Evolutionary conservation across 805 yeast species (phyloP).

Genomic region (Saturnispora zaruensis): DNA sequence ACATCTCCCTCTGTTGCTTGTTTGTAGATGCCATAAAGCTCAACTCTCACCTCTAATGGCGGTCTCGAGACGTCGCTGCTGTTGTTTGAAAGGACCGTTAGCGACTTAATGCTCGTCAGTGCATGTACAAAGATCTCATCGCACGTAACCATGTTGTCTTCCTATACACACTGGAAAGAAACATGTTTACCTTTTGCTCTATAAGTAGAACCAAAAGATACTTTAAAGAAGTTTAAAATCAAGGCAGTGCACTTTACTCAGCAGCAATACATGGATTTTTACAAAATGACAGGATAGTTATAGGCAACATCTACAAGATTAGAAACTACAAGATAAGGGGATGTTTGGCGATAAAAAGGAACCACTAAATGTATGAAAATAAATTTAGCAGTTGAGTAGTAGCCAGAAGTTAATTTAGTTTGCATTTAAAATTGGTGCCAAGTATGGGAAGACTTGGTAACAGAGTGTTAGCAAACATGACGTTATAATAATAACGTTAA

Average conservation of each 20-base stretch:
- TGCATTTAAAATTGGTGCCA: slow-evolving; percentile 84
- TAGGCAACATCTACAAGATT: not conserved
- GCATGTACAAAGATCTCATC: slow-evolving; percentile 81
- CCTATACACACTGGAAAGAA: not conserved
- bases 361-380: slow-evolving; percentile 2
- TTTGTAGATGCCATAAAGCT: slow-evolving; percentile 73
- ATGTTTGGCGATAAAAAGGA: slow-evolving; percentile 7
- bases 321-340: not conserved
- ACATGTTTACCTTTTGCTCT: not conserved
- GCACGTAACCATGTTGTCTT: slow-evolving; percentile 25
- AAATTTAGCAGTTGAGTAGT: slow-evolving; percentile 58
- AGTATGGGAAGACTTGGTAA: slow-evolving; percentile 59
- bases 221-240: not conserved
- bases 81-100: slow-evolving; percentile 52
- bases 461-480: slow-evolving; percentile 88
- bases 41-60: slow-evolving; percentile 59
- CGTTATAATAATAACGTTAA: not conserved
- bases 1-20: slow-evolving; percentile 89
- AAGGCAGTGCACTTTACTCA: not conserved
- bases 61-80: slow-evolving; percentile 66
- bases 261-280: not conserved
- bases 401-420: slow-evolving; percentile 56
- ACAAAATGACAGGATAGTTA: not conserved
- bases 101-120: slow-evolving; percentile 64
- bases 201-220: not conserved